Evolutionary conservation across 2,329 filamentous ascomycete species (phyloP), one percentile per base, ranked within the genome.

Genomic region (Pseudonectria buxi): DNA sequence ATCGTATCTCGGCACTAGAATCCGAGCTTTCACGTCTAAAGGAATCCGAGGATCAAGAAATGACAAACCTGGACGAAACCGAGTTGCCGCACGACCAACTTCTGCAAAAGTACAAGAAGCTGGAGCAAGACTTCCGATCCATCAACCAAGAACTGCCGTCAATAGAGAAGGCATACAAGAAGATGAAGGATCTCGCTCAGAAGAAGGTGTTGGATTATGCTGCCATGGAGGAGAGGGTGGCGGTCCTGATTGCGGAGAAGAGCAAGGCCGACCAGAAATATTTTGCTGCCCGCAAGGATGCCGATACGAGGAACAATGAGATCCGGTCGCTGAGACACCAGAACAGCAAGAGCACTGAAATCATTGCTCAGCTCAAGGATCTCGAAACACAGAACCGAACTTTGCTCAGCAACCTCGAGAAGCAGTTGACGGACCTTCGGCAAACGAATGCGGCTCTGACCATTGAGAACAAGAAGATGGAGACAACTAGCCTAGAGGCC

Each of bases 181-280:
- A 89, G 60, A 85, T 89, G 34, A 86, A 89, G 55, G 79, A 80
- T 14, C 63, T 95, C 39, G 88, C 88, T 7, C 81, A 83, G 33
- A 90, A 87, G 65, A 96, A 95, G 62, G 79, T 94, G 24, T 74
- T 83, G 51, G 88, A 95, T 43, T 78, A 85, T 34, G 68, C 72
- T 6, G 70, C 74, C 4, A 67, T 87, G 55, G 89, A 96, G 63
- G 88, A 95, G 37, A 84, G 83, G 43, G 69, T 90, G 26, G 67
- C 77, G 13, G 70, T 84, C 15, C 66, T 94, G 14, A 78, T 77
- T 27, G 86, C 87, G 1, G 88, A 98, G 62, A 98, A 98, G 67
- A 81, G 83, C 46, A 96, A 95, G 62, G 90, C 90, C 2, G 92
- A 98, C 54, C 90, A 96, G 56, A 96, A 96, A 62, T 98, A 94